Evolutionary conservation across 202 grass and related monocot species (phyloP).

Genomic region (Cymbopogon flexuosus): DNA sequence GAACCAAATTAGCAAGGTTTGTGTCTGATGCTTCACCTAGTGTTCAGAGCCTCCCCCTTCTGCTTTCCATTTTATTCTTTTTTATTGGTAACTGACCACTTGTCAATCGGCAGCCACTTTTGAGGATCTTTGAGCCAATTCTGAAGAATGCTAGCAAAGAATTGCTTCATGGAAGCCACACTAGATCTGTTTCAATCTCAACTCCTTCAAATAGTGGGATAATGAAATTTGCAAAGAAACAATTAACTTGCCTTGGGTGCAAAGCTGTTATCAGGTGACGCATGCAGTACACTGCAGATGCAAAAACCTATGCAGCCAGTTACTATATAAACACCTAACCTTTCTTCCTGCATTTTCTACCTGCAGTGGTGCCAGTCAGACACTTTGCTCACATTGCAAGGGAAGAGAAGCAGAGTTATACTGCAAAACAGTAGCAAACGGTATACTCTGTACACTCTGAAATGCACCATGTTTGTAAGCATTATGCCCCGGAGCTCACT

Average conservation of each 20-base stretch:
- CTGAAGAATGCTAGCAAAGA: slow-evolving; percentile 93
- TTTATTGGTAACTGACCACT: background rate
- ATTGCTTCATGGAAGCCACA: slow-evolving; percentile 96
- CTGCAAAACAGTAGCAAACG: slow-evolving; percentile 88
- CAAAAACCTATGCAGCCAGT: background rate
- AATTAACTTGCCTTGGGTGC: slow-evolving; percentile 91
- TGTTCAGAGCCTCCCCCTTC: background rate
- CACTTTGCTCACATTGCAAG: slow-evolving; percentile 92
- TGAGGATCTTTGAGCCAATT: slow-evolving; percentile 97
- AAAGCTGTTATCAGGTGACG: slow-evolving; percentile 89
- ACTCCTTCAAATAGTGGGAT: slow-evolving; percentile 96
- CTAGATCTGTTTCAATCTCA: slow-evolving; percentile 89
- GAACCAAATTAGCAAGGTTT: slow-evolving; percentile 98
- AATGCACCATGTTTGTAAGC: background rate
- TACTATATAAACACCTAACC: background rate
- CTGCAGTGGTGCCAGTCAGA: slow-evolving; percentile 62
- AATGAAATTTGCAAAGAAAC: slow-evolving; percentile 97
- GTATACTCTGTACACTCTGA: slow-evolving; percentile 32
- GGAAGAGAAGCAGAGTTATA: slow-evolving; percentile 98
- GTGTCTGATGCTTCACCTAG: slow-evolving; percentile 2
- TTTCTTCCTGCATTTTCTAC: background rate
- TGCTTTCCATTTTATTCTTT: too few species aligned
- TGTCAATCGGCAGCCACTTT: slow-evolving; percentile 54
- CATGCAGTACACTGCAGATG: background rate
- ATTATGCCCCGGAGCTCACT: background rate